phyloP scores from a whole-genome alignment of 1,284 basidiomycete species.

The Fomitiporia mediterranea region DNA sequence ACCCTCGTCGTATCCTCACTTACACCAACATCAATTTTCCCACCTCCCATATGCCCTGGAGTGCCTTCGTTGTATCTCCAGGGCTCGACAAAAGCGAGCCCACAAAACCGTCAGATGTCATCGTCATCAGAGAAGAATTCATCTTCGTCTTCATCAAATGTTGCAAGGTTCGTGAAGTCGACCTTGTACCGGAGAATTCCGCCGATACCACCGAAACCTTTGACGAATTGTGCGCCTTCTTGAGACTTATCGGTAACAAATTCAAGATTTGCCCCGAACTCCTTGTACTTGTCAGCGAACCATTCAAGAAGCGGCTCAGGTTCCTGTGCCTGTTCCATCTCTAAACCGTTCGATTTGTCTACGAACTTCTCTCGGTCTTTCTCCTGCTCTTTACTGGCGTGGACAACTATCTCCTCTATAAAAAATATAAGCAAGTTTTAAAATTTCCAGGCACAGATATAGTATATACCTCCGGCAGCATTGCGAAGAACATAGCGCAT shows the following conservation, averaged over 20 bases:
- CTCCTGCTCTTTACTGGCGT: conserved; percentile 77
- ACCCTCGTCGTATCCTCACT: conserved; percentile 49
- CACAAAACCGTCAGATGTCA: conserved; percentile 76
- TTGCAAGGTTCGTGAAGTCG: conserved; percentile 77
- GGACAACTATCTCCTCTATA: conserved; percentile 77
- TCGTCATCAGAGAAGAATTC: conserved; percentile 81
- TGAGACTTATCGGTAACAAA: conserved; percentile 89
- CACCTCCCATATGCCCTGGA: conserved; percentile 33
- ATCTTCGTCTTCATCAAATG: conserved; percentile 74
- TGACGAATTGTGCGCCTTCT: conserved; percentile 97
- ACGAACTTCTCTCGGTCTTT: conserved; percentile 91
- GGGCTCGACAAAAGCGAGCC: conserved; percentile 74
- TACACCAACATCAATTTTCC: conserved; percentile 22
- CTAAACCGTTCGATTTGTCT: conserved; percentile 90
- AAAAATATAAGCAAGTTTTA: conserved; percentile 13
- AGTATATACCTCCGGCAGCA: conserved; percentile 75
- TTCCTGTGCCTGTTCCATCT: conserved; percentile 89
- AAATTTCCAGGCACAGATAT: background rate
- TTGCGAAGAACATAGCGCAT: conserved; percentile 84
- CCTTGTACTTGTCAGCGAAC: conserved; percentile 98
- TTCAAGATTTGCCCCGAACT: conserved; percentile 94
- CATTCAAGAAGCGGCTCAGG: conserved; percentile 89
- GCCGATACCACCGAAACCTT: conserved; percentile 98
- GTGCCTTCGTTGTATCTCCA: conserved; percentile 28
- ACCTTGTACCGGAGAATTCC: conserved; percentile 95